These are phyloP conservation scores for Primulina eburnea DNA, from an alignment of 257 asterid species.

Conservation along the genomic window DNA sequence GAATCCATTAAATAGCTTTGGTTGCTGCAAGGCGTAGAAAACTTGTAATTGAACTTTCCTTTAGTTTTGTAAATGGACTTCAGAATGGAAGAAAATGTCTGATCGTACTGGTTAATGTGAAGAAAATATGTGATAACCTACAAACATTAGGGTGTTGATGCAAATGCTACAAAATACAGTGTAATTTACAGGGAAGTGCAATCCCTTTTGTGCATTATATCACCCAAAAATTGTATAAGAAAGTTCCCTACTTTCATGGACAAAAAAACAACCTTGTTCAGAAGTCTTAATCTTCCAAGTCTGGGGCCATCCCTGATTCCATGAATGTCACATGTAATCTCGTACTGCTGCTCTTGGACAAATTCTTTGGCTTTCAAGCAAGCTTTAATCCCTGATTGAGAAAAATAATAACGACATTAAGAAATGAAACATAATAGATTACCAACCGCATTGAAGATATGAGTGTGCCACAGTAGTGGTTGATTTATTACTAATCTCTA, in stretches of 20 bases:
- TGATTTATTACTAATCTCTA: background rate
- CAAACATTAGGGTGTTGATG: background rate
- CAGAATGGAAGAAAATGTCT: background rate
- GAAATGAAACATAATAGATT: background rate
- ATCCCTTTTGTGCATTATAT: background rate
- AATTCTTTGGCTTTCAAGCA: slow-evolving; percentile 61
- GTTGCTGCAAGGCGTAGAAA: slow-evolving; percentile 52
- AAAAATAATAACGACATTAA: slow-evolving; percentile 2
- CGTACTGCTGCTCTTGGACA: slow-evolving; percentile 66
- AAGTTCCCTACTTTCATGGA: slow-evolving; percentile 2
- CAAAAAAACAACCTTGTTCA: slow-evolving; percentile 52
- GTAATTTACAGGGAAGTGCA: background rate
- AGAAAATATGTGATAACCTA: background rate
- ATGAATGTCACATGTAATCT: slow-evolving; percentile 71
- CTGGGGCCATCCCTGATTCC: slow-evolving; percentile 75
- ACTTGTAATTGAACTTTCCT: slow-evolving; percentile 3
- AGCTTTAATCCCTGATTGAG: slow-evolving; percentile 70
- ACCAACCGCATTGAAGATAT: background rate
- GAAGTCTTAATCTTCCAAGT: slow-evolving; percentile 73
- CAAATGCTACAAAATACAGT: no score
- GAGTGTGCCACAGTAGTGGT: background rate
- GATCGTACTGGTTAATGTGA: background rate
- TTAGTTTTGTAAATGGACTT: background rate
- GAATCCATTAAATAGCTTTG: slow-evolving; percentile 69
- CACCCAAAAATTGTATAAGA: background rate